Base-by-base conservation (phyloP, 345 rosid species). In the Sonneratia caseolaris region DNA sequence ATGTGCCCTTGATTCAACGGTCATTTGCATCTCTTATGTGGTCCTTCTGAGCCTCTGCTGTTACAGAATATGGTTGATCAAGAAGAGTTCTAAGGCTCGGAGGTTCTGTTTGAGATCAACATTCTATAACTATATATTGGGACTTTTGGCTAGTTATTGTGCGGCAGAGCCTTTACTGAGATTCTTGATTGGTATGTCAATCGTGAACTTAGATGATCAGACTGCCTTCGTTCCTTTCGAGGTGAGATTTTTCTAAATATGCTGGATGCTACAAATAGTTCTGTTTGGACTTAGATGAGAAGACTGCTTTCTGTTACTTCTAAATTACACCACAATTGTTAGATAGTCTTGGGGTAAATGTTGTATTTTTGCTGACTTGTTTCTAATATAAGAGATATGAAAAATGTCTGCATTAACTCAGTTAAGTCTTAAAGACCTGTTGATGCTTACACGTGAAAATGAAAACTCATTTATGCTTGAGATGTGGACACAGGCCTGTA, bases 141-240 rank as follows among this genome's bases (percentile, higher is more conserved):
- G 85, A 19, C n/a, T 87, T 42, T 75, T 91, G 75, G 89, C 97
- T 72, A 81, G 57, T 73, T 90, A 82, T 78, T 88, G 91, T 77
- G 48, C 84, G 36, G 85, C 88, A 21, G 96, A 88, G 80, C 98
- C 97, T 43, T 62, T 94, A 38, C 66, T 88, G 73, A 88, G 97
- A 81, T 75, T 94, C 84, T 68, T 85, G 70, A 78, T 86, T 90
- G 86, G 87, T 2, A 73, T 84, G 64, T 90, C 98, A 40, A 76
- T 86, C 66, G 79, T 91, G 76, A 82, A 83, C 79, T 68, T 87
- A 74, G 86, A 81, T 70, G 91, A 83, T 65, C 87, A 84, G 74
- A 74, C 81, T 35, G 72, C 76, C 48, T 80, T 91, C 76, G 85
- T 92, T 81, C 97, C 96, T 7, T 91, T 77, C 78, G 98, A 91